phyloP scores from a whole-genome alignment of 2,329 filamentous ascomycete species.

The Xylariomycetidae sp. region DNA sequence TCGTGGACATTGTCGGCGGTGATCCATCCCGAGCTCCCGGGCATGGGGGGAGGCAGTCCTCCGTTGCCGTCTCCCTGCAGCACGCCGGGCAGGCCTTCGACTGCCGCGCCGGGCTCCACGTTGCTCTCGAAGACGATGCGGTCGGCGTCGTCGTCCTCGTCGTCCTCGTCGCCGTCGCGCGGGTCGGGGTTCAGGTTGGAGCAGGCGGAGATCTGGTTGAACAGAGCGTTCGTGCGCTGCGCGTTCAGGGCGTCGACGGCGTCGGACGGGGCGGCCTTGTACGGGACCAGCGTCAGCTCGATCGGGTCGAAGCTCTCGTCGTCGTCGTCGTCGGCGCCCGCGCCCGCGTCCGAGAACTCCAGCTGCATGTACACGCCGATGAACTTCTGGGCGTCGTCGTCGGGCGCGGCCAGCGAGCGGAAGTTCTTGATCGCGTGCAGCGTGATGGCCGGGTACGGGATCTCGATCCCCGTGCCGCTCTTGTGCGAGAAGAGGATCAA shows the following conservation, averaged over 20 bases:
- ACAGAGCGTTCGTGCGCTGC: conserved; percentile 44
- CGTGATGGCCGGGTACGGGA: conserved; percentile 68
- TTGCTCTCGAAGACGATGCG: conserved; percentile 51
- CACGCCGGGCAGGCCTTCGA: conserved; percentile 53
- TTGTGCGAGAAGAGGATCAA: conserved; percentile 59
- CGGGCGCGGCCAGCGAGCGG: conserved; percentile 28
- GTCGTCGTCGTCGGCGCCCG: conserved; percentile 53
- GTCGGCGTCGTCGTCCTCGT: conserved; percentile 41
- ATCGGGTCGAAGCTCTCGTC: conserved; percentile 60
- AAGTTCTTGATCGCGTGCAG: conserved; percentile 68
- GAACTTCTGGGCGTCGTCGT: conserved; percentile 34
- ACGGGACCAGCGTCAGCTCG: conserved; percentile 61
- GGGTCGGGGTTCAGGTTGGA: conserved; percentile 72
- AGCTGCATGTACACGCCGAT: conserved; percentile 60
- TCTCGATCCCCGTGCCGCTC: conserved; percentile 54
- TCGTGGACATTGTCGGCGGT: conserved; percentile 86
- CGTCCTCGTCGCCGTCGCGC: conserved; percentile 50
- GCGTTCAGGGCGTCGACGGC: conserved; percentile 20
- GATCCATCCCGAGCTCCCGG: conserved; percentile 76
- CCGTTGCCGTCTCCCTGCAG: conserved; percentile 41
- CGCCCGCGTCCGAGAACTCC: conserved; percentile 53
- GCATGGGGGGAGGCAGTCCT: conserved; percentile 59
- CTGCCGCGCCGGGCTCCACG: conserved; percentile 38
- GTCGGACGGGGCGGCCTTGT: conserved; percentile 20
- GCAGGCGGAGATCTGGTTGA: conserved; percentile 65